Percentiles rank a stretch among this genome's conserved stretches.
Evolutionary conservation across 176 grass and related monocot species (phyloP).

Genomic region (Aegilops speltoides): DNA sequence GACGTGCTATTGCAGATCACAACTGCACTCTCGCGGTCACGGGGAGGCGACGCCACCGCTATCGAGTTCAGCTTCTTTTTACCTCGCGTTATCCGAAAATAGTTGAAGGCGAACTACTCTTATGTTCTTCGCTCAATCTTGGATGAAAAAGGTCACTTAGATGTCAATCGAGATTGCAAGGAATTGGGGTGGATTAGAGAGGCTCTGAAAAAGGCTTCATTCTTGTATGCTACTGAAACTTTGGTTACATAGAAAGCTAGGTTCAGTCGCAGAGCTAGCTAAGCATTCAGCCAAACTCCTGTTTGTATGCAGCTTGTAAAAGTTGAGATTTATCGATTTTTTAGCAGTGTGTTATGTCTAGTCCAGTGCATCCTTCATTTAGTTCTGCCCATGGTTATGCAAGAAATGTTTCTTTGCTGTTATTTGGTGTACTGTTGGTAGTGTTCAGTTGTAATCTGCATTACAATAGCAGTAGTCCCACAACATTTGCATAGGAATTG

Average conservation of each 20-base stretch:
- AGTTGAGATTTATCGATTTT: no score
- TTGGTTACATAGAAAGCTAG: neutral
- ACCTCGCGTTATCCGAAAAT: neutral
- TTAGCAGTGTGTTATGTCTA: neutral
- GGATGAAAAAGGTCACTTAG: neutral
- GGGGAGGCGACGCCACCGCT: neutral
- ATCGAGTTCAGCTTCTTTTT: neutral
- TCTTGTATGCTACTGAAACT: neutral
- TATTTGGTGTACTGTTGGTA: neutral
- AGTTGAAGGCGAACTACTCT: neutral
- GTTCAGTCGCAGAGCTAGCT: neutral
- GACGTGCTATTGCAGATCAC: neutral
- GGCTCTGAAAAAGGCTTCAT: neutral
- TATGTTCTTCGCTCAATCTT: neutral
- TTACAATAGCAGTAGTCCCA: neutral
- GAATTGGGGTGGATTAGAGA: neutral
- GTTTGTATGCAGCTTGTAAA: neutral
- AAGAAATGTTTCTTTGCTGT: neutral
- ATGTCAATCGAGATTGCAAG: neutral
- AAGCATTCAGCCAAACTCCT: neutral
- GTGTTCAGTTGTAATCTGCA: neutral
- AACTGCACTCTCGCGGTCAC: neutral
- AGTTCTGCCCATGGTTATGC: neutral
- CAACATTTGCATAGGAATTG: neutral
- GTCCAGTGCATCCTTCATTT: neutral